Conservation (phyloP, 169 alveolate species). For the Plasmodium vivax region DNA sequence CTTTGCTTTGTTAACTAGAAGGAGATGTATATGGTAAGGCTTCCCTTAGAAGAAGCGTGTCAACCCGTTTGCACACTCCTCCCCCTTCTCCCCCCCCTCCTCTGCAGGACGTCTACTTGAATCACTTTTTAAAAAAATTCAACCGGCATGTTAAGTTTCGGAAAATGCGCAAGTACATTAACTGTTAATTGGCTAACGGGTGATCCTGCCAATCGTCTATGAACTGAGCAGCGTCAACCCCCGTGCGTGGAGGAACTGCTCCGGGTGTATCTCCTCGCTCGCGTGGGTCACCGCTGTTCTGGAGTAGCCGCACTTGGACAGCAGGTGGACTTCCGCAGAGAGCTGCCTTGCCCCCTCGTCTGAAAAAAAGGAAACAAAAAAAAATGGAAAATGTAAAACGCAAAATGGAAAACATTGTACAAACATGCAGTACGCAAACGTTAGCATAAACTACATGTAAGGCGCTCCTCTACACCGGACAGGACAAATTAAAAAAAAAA, state of each 20-base stretch:
- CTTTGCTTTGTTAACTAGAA: neutral
- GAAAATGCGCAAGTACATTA: slow-evolving; percentile 50
- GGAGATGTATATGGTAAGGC: neutral
- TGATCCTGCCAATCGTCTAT: neutral
- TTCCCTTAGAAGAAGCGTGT: neutral
- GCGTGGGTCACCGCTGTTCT: slow-evolving; percentile 11
- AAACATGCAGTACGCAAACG: neutral
- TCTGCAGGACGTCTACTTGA: slow-evolving; percentile 46
- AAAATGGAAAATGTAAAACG: neutral
- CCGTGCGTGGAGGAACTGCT: neutral
- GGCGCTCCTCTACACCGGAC: neutral
- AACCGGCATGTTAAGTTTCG: slow-evolving; percentile 44
- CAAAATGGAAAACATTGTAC: neutral
- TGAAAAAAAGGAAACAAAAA: slow-evolving; percentile 1
- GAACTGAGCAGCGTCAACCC: slow-evolving; percentile 12
- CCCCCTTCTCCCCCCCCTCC: neutral
- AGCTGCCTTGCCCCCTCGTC: neutral
- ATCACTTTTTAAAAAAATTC: slow-evolving; percentile 52
- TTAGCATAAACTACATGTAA: neutral
- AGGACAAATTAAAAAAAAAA: neutral
- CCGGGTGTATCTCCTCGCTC: neutral
- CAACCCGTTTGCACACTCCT: neutral
- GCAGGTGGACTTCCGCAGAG: slow-evolving; percentile 19
- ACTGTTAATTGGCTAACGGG: neutral
- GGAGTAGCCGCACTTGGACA: slow-evolving; percentile 16